A percentile compares a stretch with the other conserved stretches of the same genome.
Evolutionary conservation across 169 alveolate species (phyloP).

Genomic region (Pseudocohnilembus persalinus): DNA sequence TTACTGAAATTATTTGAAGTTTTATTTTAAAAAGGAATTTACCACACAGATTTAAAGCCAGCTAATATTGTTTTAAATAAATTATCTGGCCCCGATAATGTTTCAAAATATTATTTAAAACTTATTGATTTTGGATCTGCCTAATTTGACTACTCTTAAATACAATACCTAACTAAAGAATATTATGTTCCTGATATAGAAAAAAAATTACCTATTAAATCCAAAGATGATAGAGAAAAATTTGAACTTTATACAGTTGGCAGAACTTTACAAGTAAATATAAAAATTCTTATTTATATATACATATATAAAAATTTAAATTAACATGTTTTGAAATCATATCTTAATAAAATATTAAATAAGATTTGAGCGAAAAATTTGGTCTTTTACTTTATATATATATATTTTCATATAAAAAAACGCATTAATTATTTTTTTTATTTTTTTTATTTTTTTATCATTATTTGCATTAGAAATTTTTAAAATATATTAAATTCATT

Average conservation of each 20-base stretch:
- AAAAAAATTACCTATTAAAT: not conserved
- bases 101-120: not conserved
- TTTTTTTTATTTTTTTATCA: no score
- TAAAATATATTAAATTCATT: no score
- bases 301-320: no score
- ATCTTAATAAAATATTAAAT: no score
- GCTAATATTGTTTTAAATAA: not conserved
- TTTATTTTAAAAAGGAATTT: not conserved
- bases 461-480: no score
- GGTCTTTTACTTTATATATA: no score
- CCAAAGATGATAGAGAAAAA: not conserved
- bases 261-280: not conserved
- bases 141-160: not conserved
- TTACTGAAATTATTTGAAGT: no score
- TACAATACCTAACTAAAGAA: not conserved
- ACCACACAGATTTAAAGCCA: not conserved
- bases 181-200: not conserved
- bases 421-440: no score
- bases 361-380: no score
- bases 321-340: no score
- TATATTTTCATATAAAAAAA: no score
- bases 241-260: not conserved
- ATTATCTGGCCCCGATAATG: not conserved
- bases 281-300: no score
- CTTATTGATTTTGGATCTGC: not conserved